phyloP scores from a whole-genome alignment of 2,329 filamentous ascomycete species.

The Fusarium praegraminearum region DNA sequence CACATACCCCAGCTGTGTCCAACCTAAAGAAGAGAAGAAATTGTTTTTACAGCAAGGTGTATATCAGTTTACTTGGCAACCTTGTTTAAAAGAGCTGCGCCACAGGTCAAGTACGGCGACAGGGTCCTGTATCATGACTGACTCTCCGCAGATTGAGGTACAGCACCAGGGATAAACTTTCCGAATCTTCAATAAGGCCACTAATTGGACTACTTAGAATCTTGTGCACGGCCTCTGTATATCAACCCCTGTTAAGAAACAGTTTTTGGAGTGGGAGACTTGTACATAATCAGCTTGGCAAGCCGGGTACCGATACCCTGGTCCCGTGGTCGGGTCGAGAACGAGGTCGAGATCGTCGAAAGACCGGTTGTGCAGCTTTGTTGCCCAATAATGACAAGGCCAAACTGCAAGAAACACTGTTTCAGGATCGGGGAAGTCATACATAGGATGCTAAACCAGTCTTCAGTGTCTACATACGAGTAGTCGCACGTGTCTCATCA shows the following conservation, averaged over 20 bases:
- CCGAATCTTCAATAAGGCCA: slow-evolving; percentile 7
- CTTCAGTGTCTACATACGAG: no score
- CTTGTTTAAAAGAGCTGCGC: slow-evolving; percentile 2
- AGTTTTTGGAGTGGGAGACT: neutral
- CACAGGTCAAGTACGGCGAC: slow-evolving; percentile 14
- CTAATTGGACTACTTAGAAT: slow-evolving; percentile 12
- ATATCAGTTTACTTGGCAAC: neutral
- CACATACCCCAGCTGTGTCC: neutral
- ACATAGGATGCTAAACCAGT: no score
- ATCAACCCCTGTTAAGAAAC: neutral
- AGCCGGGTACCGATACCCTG: slow-evolving; percentile 18
- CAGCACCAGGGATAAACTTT: slow-evolving; percentile 24
- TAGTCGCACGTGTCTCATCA: slow-evolving; percentile 13
- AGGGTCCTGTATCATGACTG: slow-evolving; percentile 6
- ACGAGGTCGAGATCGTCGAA: slow-evolving; percentile 36
- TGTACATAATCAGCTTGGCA: neutral
- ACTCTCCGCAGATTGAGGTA: neutral
- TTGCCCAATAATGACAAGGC: slow-evolving; percentile 22
- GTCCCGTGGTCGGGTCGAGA: slow-evolving; percentile 16
- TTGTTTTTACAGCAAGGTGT: neutral
- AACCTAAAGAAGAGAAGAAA: neutral
- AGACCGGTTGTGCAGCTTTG: slow-evolving; percentile 2
- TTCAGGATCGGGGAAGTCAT: slow-evolving; percentile 26
- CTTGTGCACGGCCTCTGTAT: neutral
- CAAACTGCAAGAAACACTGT: neutral